Evolutionary conservation across 805 yeast genomes (phyloP).

Genomic region (Clavispora santaluciae): DNA sequence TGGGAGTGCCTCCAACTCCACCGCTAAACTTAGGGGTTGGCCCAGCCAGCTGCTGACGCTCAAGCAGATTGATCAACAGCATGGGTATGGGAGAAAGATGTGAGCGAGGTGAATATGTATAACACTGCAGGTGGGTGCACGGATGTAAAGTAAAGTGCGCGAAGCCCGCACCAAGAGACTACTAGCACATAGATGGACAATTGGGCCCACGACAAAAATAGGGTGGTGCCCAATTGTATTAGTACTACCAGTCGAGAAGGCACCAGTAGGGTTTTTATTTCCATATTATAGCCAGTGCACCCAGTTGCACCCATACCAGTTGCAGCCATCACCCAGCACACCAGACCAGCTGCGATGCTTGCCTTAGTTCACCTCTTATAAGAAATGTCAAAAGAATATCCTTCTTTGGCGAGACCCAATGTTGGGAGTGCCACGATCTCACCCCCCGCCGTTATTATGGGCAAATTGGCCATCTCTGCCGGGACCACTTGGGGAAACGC

Average conservation of each 20-base stretch:
- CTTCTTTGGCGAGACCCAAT: neutral
- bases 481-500: conserved; percentile 2
- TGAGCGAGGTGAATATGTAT: neutral
- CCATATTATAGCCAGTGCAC: too few relatives aligned
- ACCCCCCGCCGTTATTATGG: neutral
- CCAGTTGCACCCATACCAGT: neutral
- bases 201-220: too few relatives aligned
- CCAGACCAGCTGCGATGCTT: too few relatives aligned
- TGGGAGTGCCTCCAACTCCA: conserved; percentile 11
- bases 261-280: too few relatives aligned
- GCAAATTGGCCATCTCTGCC: neutral
- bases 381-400: neutral
- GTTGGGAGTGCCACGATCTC: conserved; percentile 1
- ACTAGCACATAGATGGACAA: too few relatives aligned
- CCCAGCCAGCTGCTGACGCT: conserved; percentile 11
- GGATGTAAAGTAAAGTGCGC: neutral
- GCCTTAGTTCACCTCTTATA: neutral
- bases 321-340: too few relatives aligned
- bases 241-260: too few relatives aligned
- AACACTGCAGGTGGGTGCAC: neutral
- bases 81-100: neutral
- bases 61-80: conserved; percentile 9
- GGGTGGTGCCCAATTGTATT: too few relatives aligned
- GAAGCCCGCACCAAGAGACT: too few relatives aligned
- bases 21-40: conserved; percentile 13